Percentiles rank a stretch among this genome's conserved stretches.
These are phyloP conservation scores for Brassica hybrid DNA, from an alignment of 441 rosid genomes.

Conservation along the genomic window DNA sequence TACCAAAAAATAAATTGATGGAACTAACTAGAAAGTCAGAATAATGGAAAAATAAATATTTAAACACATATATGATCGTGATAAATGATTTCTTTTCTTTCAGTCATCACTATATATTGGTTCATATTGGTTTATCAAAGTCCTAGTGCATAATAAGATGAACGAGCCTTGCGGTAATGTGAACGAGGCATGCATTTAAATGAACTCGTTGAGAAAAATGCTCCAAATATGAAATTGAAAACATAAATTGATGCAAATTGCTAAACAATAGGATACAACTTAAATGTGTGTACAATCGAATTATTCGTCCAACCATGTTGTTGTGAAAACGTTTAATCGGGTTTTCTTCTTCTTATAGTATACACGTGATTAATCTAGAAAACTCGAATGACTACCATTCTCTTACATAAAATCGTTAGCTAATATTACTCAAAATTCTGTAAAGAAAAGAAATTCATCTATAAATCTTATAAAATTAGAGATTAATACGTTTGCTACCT, in stretches of 20 bases:
- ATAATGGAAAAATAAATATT: background rate
- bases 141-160: slow-evolving; percentile 7
- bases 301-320: background rate
- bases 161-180: background rate
- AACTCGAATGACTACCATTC: no score
- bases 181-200: slow-evolving; percentile 7
- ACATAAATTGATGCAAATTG: slow-evolving; percentile 1
- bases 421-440: background rate
- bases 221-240: background rate
- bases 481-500: background rate
- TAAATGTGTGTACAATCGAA: background rate
- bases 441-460: background rate
- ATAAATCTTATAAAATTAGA: background rate
- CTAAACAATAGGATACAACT: background rate
- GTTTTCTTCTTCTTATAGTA: slow-evolving; percentile 1
- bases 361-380: no score
- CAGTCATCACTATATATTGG: background rate
- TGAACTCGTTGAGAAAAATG: background rate
- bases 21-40: background rate
- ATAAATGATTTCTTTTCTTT: background rate
- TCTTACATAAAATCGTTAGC: background rate
- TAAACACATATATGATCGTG: background rate
- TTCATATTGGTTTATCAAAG: slow-evolving; percentile 26
- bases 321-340: background rate
- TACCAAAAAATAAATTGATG: no score